These are phyloP conservation scores for Euryodendron excelsum DNA, from an alignment of 148 eudicot genomes.

Conservation along the genomic window DNA sequence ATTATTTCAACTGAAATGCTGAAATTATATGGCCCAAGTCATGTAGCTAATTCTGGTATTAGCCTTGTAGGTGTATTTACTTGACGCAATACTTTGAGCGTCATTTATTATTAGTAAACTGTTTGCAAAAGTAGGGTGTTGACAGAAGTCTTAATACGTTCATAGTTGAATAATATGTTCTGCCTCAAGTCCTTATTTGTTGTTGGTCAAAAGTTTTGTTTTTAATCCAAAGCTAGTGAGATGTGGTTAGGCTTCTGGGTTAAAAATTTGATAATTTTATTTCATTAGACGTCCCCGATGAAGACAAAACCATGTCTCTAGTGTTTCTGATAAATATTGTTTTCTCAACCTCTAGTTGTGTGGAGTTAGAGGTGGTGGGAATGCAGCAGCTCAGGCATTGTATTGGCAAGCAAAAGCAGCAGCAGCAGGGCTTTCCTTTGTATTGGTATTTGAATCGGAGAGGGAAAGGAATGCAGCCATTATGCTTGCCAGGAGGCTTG, in stretches of 20 bases:
- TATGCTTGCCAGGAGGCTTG: constrained; percentile 86
- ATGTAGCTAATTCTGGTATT: not conserved
- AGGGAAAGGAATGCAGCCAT: too few species aligned
- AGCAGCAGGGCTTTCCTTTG: constrained; percentile 62
- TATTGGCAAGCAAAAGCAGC: constrained; percentile 90
- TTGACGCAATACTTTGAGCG: not conserved
- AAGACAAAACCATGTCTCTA: not conserved
- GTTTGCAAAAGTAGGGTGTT: not conserved
- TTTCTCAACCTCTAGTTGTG: constrained; percentile 51
- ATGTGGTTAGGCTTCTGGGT: not conserved
- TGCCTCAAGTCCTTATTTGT: not conserved
- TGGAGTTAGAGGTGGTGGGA: constrained; percentile 96
- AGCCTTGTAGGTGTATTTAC: not conserved
- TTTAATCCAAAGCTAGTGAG: not conserved
- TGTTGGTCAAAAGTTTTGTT: not conserved
- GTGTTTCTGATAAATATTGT: not conserved
- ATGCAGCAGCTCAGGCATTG: constrained; percentile 86
- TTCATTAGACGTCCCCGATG: not conserved
- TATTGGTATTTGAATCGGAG: constrained; percentile 76
- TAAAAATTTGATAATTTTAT: not conserved
- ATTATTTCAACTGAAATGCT: not conserved
- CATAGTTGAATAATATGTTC: not conserved
- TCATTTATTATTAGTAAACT: not conserved
- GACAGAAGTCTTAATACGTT: not conserved
- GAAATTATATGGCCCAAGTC: not conserved